These are phyloP conservation scores for Sapria himalayana DNA, from an alignment of 345 rosid genomes.

Conservation along the genomic window DNA sequence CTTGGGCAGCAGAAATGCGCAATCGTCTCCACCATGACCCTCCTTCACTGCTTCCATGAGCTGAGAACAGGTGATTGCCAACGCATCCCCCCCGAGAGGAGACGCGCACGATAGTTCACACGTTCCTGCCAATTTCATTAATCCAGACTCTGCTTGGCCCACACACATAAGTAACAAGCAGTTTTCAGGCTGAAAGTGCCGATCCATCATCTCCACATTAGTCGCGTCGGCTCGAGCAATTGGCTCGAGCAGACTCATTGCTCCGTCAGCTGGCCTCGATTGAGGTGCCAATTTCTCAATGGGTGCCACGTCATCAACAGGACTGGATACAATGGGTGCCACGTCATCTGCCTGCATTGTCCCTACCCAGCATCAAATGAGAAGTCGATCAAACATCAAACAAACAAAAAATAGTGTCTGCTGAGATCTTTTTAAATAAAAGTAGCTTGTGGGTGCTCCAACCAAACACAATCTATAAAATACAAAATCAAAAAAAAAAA, in stretches of 20 bases:
- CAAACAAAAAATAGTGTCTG: conserved; percentile 9
- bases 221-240: conserved; percentile 8
- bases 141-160: conserved; percentile 19
- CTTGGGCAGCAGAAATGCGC: conserved; percentile 23
- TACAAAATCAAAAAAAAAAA: conserved; percentile 2
- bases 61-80: conserved; percentile 20
- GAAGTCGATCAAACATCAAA: conserved; percentile 36
- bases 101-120: conserved; percentile 10
- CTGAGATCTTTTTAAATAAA: conserved; percentile 5
- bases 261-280: conserved; percentile 9
- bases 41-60: conserved; percentile 23
- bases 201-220: conserved; percentile 10
- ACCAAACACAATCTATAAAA: neutral
- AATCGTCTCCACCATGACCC: conserved; percentile 42
- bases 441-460: neutral
- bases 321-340: conserved; percentile 24
- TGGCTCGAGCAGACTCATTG: conserved; percentile 3
- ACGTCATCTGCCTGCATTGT: conserved; percentile 74
- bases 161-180: conserved; percentile 14
- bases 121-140: conserved; percentile 9
- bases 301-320: conserved; percentile 11
- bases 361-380: conserved; percentile 86
- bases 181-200: conserved; percentile 15
- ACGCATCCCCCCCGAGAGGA: conserved; percentile 11
- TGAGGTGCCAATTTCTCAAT: too few species aligned